A percentile compares a stretch with the other conserved stretches of the same genome.
These are phyloP conservation scores for Annulohypoxylon maeteangense DNA, from an alignment of 495 filamentous ascomycete species.

Conservation along the genomic window DNA sequence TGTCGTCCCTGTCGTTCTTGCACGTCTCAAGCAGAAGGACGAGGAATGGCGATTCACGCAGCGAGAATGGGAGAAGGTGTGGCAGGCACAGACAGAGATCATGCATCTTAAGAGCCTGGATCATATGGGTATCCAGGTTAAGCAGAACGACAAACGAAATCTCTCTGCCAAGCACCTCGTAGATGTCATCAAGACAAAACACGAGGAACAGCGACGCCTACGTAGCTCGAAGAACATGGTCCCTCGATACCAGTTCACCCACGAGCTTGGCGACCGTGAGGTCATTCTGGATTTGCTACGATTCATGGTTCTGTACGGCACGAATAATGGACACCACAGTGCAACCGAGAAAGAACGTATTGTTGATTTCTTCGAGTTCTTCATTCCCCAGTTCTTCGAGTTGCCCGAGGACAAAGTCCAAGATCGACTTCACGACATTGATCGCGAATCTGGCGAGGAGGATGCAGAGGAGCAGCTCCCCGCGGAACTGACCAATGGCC, in stretches of 20 bases:
- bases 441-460: conserved; percentile 69
- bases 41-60: conserved; percentile 97
- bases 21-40: conserved; percentile 88
- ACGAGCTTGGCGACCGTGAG: conserved; percentile 76
- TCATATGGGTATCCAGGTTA: conserved; percentile 89
- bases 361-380: conserved; percentile 84
- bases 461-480: conserved; percentile 73
- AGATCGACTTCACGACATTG: conserved; percentile 77
- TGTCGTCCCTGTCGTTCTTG: conserved; percentile 86
- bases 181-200: conserved; percentile 84
- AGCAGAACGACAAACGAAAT: conserved; percentile 85
- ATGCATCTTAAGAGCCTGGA: conserved; percentile 96
- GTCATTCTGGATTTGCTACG: conserved; percentile 85
- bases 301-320: conserved; percentile 79
- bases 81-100: conserved; percentile 90
- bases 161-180: conserved; percentile 87
- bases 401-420: conserved; percentile 80
- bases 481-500: conserved; percentile 65
- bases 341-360: conserved; percentile 78
- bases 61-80: conserved; percentile 99
- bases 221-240: conserved; percentile 68
- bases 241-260: conserved; percentile 76
- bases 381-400: conserved; percentile 89
- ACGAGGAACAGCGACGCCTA: conserved; percentile 81
- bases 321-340: conserved; percentile 72